phyloP scores from a whole-genome alignment of 2,329 filamentous ascomycete species.

The Aurifilum marmelostoma region DNA sequence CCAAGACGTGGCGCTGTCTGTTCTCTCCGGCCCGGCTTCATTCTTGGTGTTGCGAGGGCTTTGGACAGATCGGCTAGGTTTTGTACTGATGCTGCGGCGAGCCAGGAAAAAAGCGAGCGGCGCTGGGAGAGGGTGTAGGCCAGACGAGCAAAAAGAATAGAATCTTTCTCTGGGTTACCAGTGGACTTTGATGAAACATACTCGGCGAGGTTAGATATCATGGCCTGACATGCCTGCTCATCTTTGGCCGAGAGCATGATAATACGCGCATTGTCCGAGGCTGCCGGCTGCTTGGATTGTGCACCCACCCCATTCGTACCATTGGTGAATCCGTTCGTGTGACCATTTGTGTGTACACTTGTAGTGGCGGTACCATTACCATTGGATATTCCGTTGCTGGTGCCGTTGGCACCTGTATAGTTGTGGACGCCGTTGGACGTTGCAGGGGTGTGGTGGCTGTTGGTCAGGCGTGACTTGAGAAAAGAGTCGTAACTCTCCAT shows the following conservation, averaged over 20 bases:
- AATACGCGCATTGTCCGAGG: neutral
- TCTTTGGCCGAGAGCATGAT: conserved; percentile 8
- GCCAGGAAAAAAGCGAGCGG: conserved; percentile 15
- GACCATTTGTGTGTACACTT: neutral
- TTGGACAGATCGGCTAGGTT: conserved; percentile 22
- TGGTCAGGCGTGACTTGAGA: neutral
- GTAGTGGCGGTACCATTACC: neutral
- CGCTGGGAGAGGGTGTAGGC: conserved; percentile 17
- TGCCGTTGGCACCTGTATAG: neutral
- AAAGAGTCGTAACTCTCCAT: conserved; percentile 34
- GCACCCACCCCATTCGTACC: neutral
- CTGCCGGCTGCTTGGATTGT: neutral
- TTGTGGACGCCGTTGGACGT: neutral
- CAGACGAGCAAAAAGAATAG: conserved; percentile 3
- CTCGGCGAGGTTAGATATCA: conserved; percentile 7
- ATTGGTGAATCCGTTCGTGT: neutral
- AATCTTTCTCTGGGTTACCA: neutral
- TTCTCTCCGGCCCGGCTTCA: neutral
- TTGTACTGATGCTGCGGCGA: conserved; percentile 1
- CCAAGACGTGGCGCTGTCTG: conserved; percentile 22
- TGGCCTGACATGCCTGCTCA: conserved; percentile 11
- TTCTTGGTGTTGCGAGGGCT: conserved; percentile 8
- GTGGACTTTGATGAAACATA: conserved; percentile 1
- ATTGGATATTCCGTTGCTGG: neutral
- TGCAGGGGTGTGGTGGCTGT: neutral